Evolutionary conservation across 2,329 filamentous ascomycete species (phyloP).

Genomic region (Xylariales sp.): DNA sequence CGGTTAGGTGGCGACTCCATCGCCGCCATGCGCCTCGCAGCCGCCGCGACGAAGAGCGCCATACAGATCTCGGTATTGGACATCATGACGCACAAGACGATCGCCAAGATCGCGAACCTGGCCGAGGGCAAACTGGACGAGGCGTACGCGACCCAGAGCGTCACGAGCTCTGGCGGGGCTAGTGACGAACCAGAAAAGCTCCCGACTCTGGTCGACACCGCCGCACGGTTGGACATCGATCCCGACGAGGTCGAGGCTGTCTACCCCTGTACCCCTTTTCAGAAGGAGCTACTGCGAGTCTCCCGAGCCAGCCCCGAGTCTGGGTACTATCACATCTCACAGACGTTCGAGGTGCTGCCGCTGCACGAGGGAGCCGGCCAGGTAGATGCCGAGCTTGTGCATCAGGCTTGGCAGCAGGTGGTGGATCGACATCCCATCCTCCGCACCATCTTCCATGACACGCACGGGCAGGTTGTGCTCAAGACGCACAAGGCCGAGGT

Average conservation of each 20-base stretch:
- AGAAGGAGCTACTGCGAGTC: not conserved
- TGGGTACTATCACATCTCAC: slow-evolving; percentile 9
- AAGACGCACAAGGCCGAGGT: slow-evolving; percentile 5
- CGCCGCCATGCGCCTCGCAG: slow-evolving; percentile 6
- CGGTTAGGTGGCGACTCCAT: slow-evolving; percentile 6
- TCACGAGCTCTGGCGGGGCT: slow-evolving; percentile 6
- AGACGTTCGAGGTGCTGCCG: slow-evolving; percentile 3
- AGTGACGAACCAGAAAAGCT: slow-evolving; percentile 1
- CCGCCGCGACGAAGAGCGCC: slow-evolving; percentile 6
- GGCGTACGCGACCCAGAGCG: slow-evolving; percentile 9
- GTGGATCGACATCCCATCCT: slow-evolving; percentile 9
- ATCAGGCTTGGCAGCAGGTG: slow-evolving; percentile 10
- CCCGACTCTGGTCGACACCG: slow-evolving; percentile 1
- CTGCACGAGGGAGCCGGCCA: not conserved
- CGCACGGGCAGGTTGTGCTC: slow-evolving; percentile 2
- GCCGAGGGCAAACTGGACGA: slow-evolving; percentile 8
- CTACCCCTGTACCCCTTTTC: not conserved
- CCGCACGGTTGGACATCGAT: not conserved
- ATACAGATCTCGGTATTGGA: slow-evolving; percentile 8
- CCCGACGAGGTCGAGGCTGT: not conserved
- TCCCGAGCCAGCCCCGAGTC: slow-evolving; percentile 2
- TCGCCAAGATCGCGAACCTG: slow-evolving; percentile 7
- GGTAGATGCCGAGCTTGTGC: slow-evolving; percentile 5
- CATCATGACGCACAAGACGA: slow-evolving; percentile 9
- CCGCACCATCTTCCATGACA: slow-evolving; percentile 6